A percentile compares a stretch with the other conserved stretches of the same genome.
phyloP scores from a whole-genome alignment of 2,329 filamentous ascomycete genomes.

The Fusarium begoniae region DNA sequence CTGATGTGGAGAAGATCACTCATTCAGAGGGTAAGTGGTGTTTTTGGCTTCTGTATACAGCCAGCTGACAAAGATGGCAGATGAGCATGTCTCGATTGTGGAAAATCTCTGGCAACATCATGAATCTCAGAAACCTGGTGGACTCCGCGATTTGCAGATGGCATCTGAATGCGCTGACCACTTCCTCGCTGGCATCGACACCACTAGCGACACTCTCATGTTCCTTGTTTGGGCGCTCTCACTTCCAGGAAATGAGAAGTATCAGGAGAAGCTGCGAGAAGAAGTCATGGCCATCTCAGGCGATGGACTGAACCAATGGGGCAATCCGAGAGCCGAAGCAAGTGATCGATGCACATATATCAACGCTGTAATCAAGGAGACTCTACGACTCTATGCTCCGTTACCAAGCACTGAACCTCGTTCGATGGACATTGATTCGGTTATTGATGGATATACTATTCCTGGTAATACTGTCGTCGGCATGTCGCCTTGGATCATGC shows the following conservation, averaged over 20 bases:
- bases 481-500: conserved; percentile 41
- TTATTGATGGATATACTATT: conserved; percentile 38
- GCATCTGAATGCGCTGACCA: conserved; percentile 65
- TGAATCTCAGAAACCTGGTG: conserved; percentile 34
- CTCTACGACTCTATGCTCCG: conserved; percentile 58
- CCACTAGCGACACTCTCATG: conserved; percentile 61
- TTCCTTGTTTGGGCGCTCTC: conserved; percentile 61
- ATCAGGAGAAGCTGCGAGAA: conserved; percentile 55
- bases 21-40: background rate
- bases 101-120: conserved; percentile 50
- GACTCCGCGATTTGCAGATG: conserved; percentile 55
- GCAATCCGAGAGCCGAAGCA: conserved; percentile 47
- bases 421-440: conserved; percentile 34
- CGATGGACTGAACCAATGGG: conserved; percentile 27
- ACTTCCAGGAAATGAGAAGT: conserved; percentile 49
- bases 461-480: conserved; percentile 40
- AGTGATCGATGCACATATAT: conserved; percentile 55
- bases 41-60: rapidly evolving
- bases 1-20: background rate
- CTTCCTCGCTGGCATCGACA: conserved; percentile 62
- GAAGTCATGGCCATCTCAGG: conserved; percentile 50
- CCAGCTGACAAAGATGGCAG: background rate
- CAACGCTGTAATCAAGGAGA: conserved; percentile 61
- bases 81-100: conserved; percentile 47
- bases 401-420: conserved; percentile 62